Percentiles rank a stretch among this genome's conserved stretches.
Conservation (phyloP, 768 basidiomycete genomes). For the Megacollybia marginata region DNA sequence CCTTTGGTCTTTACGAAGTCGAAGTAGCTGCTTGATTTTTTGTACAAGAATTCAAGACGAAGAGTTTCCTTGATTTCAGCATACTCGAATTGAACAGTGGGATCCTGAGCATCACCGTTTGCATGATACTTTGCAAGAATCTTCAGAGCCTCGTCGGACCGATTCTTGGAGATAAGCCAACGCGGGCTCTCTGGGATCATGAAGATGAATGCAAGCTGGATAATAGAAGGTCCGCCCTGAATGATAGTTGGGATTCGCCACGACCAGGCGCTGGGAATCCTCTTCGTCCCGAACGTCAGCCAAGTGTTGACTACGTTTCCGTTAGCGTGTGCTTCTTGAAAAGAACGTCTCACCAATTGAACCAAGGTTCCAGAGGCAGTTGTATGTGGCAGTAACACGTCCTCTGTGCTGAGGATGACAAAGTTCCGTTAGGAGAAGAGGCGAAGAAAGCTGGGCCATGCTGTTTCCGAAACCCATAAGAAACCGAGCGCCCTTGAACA, state of each 20-base stretch:
- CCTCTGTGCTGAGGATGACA: conserved; percentile 8
- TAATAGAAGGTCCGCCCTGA: conserved; percentile 25
- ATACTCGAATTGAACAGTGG: conserved; percentile 54
- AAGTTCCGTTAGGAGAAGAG: conserved; percentile 7
- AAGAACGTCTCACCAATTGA: conserved; percentile 2
- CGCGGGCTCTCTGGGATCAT: conserved; percentile 32
- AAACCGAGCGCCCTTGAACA: conserved; percentile 8
- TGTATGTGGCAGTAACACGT: conserved; percentile 6
- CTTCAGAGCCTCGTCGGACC: conserved; percentile 38
- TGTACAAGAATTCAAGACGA: conserved; percentile 32
- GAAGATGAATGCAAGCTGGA: conserved; percentile 30
- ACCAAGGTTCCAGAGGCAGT: conserved; percentile 6
- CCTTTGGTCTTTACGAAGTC: conserved; percentile 40
- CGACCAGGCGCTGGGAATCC: conserved; percentile 30
- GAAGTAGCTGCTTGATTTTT: conserved; percentile 32
- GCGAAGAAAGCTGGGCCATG: conserved; percentile 7
- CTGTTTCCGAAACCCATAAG: conserved; percentile 8
- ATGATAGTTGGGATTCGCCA: conserved; percentile 33
- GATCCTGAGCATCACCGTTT: conserved; percentile 39
- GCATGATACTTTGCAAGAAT: conserved; percentile 53
- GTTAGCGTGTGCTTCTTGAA: not conserved
- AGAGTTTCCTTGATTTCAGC: conserved; percentile 57
- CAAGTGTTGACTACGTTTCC: not conserved
- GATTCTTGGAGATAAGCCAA: conserved; percentile 20
- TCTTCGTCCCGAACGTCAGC: conserved; percentile 47